Evolutionary conservation across 108 stramenopile genomes (phyloP), one percentile per base, ranked within the genome.

Genomic region (Pseudonitzschia multistriata): DNA sequence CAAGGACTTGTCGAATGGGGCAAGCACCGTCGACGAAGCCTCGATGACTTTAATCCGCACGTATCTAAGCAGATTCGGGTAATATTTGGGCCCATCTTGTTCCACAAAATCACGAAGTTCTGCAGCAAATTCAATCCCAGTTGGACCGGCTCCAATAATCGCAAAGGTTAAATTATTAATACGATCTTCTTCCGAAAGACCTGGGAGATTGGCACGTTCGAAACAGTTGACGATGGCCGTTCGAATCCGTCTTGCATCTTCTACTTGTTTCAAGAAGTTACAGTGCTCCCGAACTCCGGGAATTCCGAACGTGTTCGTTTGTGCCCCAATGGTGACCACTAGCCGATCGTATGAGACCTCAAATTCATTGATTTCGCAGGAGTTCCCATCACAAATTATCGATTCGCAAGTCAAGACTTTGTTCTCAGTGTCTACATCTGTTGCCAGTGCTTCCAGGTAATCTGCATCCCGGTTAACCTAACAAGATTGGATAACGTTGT

Each of bases 101-200:
- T 95, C 96, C 66, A 98, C 79, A 75, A 96, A 98, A 74, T 98
- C 97, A 37, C 93, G 70, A 62, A 98, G 81, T 72, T 98, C 97
- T 0, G 91, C 85, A 15, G 95, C 92, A 81, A 96, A 96, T 74
- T 98, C 97, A 25, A 90, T 83, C 5, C 96, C 96, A 6, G 97
- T 98, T 1, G 97, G 97, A 35, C 97, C 97, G 0, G 95, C 97
- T 22, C 97, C 97, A 47, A 98, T 92, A 15, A 97, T 81, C 28
- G 88, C 95, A 77, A 98, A 97, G 0, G 96, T 93, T 37, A 98
- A 68, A 13, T 81, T 81, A 19, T 78, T 79, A 17, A 64, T 70
- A 22, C 69, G 63, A 22, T 90, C 78, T 72, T 95, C 91, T 21
- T 94, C 92, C 24, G 72, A 57, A 48, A 91, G 64, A 31, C 71